Percentiles rank a stretch among this genome's conserved stretches.
These are phyloP conservation scores for Ampelocalamus luodianensis DNA, from an alignment of 176 grass and related monocot species.

Conservation along the genomic window DNA sequence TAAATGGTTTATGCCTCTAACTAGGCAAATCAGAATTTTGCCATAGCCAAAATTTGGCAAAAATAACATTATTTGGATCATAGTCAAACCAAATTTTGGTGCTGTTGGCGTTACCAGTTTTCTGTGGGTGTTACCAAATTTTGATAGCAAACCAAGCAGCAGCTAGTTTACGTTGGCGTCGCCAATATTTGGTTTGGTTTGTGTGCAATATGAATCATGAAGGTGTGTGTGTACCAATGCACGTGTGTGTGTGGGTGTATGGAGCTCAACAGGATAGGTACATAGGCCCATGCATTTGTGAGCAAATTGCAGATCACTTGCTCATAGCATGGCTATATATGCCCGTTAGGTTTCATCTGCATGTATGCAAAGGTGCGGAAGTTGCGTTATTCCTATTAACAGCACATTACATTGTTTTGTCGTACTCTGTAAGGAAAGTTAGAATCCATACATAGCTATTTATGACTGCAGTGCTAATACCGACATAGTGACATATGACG, in stretches of 20 bases:
- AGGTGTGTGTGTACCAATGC: neutral
- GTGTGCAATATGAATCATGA: neutral
- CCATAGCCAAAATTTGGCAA: too few relatives aligned
- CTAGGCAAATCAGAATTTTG: too few relatives aligned
- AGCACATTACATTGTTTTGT: neutral
- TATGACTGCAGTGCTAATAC: neutral
- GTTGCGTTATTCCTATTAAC: neutral
- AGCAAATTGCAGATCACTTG: neutral
- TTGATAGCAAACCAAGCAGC: too few relatives aligned
- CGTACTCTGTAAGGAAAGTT: neutral
- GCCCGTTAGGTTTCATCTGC: neutral
- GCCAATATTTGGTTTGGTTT: too few relatives aligned
- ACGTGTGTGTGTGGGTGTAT: neutral
- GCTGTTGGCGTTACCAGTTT: too few relatives aligned
- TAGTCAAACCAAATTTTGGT: too few relatives aligned
- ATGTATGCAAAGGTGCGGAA: neutral
- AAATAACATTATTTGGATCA: too few relatives aligned
- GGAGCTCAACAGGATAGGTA: neutral
- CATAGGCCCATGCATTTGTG: neutral
- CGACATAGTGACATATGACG: neutral
- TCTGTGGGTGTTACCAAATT: too few relatives aligned
- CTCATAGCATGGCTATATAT: neutral
- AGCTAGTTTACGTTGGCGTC: too few relatives aligned
- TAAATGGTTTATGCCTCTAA: too few relatives aligned
- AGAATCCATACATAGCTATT: neutral